Conservation (phyloP, 306 rosid genomes). For the Coriaria nepalensis region DNA sequence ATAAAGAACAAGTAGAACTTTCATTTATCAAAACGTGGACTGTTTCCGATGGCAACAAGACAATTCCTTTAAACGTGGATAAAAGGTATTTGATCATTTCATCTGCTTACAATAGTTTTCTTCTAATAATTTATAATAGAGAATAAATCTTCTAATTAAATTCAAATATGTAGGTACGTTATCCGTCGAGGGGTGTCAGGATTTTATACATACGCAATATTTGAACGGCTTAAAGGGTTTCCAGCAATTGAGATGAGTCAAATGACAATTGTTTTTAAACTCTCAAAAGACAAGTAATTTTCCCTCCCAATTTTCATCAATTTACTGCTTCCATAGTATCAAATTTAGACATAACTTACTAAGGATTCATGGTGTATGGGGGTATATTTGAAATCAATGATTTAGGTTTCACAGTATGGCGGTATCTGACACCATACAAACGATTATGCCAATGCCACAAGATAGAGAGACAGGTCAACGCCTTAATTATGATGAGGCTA, state of each 20-base stretch:
- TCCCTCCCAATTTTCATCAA: too few relatives aligned
- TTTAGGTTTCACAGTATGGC: slow-evolving; percentile 67
- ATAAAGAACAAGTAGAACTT: slow-evolving; percentile 37
- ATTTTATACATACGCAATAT: slow-evolving; percentile 43
- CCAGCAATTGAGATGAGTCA: slow-evolving; percentile 34
- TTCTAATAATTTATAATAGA: too few relatives aligned
- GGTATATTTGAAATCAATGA: too few relatives aligned
- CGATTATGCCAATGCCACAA: slow-evolving; percentile 38
- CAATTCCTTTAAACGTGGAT: slow-evolving; percentile 47
- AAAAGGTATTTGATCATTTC: too few relatives aligned
- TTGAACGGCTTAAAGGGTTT: slow-evolving; percentile 39
- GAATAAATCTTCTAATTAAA: too few relatives aligned
- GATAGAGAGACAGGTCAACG: slow-evolving; percentile 24
- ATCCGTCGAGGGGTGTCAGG: slow-evolving; percentile 46
- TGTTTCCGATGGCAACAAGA: slow-evolving; percentile 7
- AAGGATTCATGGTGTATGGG: too few relatives aligned
- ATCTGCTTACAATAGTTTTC: too few relatives aligned
- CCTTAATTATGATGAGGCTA: slow-evolving; percentile 62
- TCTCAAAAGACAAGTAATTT: slow-evolving; percentile 24
- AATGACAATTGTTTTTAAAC: slow-evolving; percentile 47
- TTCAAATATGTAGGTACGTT: slow-evolving; percentile 39
- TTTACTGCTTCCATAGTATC: too few relatives aligned
- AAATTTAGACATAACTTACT: too few relatives aligned
- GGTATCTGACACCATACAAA: slow-evolving; percentile 38
- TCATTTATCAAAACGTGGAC: slow-evolving; percentile 48